Percentiles rank a stretch among this genome's conserved stretches.
Evolutionary conservation across 2,329 filamentous ascomycete species (phyloP).

Genomic region (Xylaria sp.): DNA sequence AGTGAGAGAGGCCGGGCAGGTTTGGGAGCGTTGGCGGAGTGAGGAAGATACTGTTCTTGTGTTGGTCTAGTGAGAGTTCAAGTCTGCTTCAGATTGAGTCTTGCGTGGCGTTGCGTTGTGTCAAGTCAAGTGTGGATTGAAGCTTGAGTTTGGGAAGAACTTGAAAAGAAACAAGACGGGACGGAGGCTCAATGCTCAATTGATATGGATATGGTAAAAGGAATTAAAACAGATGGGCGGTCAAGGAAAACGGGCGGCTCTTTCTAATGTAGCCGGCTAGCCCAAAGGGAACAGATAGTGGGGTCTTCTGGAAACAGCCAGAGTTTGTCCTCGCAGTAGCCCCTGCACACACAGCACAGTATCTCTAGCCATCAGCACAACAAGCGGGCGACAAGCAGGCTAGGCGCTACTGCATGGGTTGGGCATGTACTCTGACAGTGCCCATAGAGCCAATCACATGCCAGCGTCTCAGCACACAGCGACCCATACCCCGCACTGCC

Average conservation of each 20-base stretch:
- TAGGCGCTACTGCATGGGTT: neutral
- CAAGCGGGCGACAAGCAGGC: no score
- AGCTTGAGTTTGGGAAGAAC: neutral
- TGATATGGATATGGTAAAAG: no score
- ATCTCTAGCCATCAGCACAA: no score
- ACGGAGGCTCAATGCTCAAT: slow-evolving; percentile 22
- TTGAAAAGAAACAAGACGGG: neutral
- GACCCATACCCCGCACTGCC: slow-evolving; percentile 4
- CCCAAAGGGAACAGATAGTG: neutral
- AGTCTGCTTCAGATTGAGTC: neutral
- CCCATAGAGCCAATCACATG: neutral
- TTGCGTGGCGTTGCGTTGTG: no score
- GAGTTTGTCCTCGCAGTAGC: neutral
- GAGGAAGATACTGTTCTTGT: neutral
- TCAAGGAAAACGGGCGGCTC: slow-evolving; percentile 18
- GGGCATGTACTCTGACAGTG: neutral
- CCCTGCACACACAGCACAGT: neutral
- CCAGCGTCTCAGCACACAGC: neutral
- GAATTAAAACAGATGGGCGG: slow-evolving; percentile 17
- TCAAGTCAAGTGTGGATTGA: no score
- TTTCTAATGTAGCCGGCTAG: neutral
- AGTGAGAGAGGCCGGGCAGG: slow-evolving; percentile 1
- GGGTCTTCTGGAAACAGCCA: slow-evolving; percentile 22
- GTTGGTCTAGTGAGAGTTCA: neutral
- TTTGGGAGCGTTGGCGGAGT: neutral